Percentiles rank a stretch among this genome's conserved stretches.
These are phyloP conservation scores for Pleurotus cornucopiae DNA, from an alignment of 768 basidiomycete genomes.

Conservation along the genomic window DNA sequence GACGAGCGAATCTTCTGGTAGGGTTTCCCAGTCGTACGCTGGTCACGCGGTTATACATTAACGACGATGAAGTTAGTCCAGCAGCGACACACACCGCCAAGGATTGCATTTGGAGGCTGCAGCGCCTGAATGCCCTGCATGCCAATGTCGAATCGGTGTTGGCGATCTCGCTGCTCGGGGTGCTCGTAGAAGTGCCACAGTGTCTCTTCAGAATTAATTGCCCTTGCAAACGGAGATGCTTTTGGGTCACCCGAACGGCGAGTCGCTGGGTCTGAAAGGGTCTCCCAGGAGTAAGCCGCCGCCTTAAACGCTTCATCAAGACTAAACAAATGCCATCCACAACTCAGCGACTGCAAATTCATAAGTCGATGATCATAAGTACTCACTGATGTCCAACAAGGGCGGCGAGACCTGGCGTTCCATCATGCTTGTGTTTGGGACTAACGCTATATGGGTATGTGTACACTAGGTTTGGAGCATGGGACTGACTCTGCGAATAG, in stretches of 20 bases:
- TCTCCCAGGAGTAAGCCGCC: constrained; percentile 26
- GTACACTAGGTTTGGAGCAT: neutral
- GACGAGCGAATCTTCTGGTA: constrained; percentile 33
- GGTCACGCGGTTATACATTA: neutral
- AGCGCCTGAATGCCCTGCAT: constrained; percentile 18
- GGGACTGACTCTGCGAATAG: constrained; percentile 22
- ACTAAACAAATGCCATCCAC: constrained; percentile 11
- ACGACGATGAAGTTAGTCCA: neutral
- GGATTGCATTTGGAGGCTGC: constrained; percentile 13
- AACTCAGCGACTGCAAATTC: neutral
- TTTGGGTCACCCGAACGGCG: constrained; percentile 20
- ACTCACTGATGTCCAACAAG: constrained; percentile 21
- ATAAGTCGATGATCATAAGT: neutral
- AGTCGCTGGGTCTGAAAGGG: constrained; percentile 22
- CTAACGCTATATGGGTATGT: constrained; percentile 2
- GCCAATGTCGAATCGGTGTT: constrained; percentile 19
- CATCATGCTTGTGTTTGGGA: constrained; percentile 14
- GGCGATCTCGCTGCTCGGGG: constrained; percentile 12
- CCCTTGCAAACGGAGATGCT: constrained; percentile 20
- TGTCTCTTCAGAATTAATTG: constrained; percentile 15
- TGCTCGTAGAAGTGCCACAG: constrained; percentile 17
- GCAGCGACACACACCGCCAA: constrained; percentile 10
- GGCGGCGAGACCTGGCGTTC: constrained; percentile 21
- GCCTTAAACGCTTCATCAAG: constrained; percentile 28
- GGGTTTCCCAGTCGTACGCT: constrained; percentile 44